Conservation (phyloP, 169 alveolate genomes). For the Plasmodium gaboni region DNA sequence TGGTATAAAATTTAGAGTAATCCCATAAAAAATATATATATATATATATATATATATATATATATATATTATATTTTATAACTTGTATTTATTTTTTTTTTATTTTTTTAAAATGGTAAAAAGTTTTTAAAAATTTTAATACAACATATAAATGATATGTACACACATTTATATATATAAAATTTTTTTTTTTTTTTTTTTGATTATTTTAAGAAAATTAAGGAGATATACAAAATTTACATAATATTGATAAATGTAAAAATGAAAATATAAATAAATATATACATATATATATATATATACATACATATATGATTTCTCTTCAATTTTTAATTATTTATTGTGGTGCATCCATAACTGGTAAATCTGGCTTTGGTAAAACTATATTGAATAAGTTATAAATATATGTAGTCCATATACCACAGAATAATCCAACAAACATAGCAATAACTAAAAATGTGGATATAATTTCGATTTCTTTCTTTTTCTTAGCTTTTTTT, state of each 20-base stretch:
- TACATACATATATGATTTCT: background rate
- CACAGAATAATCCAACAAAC: conserved; percentile 48
- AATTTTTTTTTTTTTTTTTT: background rate
- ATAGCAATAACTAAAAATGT: conserved; percentile 57
- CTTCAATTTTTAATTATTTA: background rate
- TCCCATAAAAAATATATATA: too few species aligned
- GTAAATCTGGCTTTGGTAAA: background rate
- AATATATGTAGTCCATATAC: conserved; percentile 62
- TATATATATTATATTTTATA: too few species aligned
- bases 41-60: too few species aligned
- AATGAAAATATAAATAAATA: too few species aligned
- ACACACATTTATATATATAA: background rate
- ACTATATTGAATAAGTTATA: conserved; percentile 46
- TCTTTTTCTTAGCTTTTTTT: conserved; percentile 31
- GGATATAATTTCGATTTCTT: conserved; percentile 48
- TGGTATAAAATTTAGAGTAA: too few species aligned
- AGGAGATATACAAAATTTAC: too few species aligned
- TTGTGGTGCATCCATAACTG: background rate
- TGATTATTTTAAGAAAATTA: too few species aligned
- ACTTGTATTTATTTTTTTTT: too few species aligned
- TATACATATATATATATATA: too few species aligned
- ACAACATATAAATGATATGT: background rate
- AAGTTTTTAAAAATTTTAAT: too few species aligned
- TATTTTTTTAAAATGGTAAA: too few species aligned
- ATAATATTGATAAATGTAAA: too few species aligned